These are phyloP conservation scores for Rhodomyrtus psidioides DNA, from an alignment of 441 rosid species.

Conservation along the genomic window DNA sequence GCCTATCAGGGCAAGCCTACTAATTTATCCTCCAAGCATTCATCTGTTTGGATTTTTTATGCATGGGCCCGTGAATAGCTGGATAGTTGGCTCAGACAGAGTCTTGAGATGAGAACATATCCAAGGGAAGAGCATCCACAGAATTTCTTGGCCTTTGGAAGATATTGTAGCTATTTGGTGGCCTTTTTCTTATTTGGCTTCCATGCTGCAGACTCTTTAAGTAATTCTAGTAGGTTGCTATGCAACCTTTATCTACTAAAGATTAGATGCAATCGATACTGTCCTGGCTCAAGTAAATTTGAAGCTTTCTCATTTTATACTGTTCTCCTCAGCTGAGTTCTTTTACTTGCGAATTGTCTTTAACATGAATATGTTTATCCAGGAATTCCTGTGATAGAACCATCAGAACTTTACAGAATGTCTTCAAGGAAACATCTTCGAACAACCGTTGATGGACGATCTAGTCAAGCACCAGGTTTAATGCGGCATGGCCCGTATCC, in stretches of 20 bases:
- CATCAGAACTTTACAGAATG: slow-evolving; percentile 17
- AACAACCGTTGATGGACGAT: slow-evolving; percentile 17
- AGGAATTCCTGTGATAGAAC: neutral
- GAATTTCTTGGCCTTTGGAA: neutral
- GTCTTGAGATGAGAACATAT: neutral
- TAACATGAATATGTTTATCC: neutral
- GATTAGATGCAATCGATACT: neutral
- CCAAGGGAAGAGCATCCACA: neutral
- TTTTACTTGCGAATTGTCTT: neutral
- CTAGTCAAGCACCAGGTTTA: slow-evolving; percentile 26
- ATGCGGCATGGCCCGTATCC: slow-evolving; percentile 31
- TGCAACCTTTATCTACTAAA: neutral
- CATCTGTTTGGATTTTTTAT: neutral
- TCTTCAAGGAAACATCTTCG: slow-evolving; percentile 28
- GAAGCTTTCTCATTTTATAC: neutral
- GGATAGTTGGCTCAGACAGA: neutral
- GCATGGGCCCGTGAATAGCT: neutral
- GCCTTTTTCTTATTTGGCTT: neutral
- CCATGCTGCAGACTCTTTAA: neutral
- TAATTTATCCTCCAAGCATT: neutral
- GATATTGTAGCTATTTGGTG: neutral
- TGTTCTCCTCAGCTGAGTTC: neutral
- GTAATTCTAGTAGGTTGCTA: neutral
- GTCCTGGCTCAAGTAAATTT: neutral
- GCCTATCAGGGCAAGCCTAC: neutral